Evolutionary conservation across 352 stramenopile species (phyloP).

Genomic region (Globisporangium parvum): DNA sequence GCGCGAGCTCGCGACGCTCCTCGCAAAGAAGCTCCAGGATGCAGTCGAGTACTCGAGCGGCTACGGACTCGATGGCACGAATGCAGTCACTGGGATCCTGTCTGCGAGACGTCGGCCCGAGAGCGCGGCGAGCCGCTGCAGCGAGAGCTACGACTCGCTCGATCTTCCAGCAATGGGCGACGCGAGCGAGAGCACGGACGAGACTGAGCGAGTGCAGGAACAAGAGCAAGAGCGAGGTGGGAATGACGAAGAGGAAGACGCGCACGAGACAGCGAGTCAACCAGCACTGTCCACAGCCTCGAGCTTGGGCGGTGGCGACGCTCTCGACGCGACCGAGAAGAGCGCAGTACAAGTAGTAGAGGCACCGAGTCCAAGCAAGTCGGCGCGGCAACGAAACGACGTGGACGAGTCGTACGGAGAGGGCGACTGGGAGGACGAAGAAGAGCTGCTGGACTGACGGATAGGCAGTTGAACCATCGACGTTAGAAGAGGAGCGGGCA

Average conservation of each 20-base stretch:
- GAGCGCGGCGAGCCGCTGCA: conserved; percentile 4
- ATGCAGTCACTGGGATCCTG: conserved; percentile 17
- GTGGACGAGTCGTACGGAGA: conserved; percentile 49
- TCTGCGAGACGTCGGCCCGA: background rate
- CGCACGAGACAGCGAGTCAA: background rate
- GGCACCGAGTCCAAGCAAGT: conserved; percentile 11
- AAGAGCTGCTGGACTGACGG: conserved; percentile 25
- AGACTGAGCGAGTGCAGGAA: background rate
- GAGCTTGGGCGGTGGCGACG: background rate
- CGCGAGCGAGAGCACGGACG: conserved; percentile 13
- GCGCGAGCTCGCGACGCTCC: conserved; percentile 29
- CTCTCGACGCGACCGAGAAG: background rate
- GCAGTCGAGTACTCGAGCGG: conserved; percentile 59
- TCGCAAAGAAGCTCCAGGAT: conserved; percentile 44
- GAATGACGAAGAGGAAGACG: background rate
- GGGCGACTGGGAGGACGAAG: conserved; percentile 62
- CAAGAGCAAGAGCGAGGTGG: background rate
- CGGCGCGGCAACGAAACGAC: conserved; percentile 6
- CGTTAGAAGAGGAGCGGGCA: too few species aligned
- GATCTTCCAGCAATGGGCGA: conserved; percentile 35
- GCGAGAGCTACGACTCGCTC: conserved; percentile 59
- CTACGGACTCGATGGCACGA: conserved; percentile 59
- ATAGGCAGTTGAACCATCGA: too few species aligned
- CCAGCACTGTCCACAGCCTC: background rate
- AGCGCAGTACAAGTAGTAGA: background rate